Evolutionary conservation across 2,329 filamentous ascomycete species (phyloP).

Genomic region (Aureobasidium musti): DNA sequence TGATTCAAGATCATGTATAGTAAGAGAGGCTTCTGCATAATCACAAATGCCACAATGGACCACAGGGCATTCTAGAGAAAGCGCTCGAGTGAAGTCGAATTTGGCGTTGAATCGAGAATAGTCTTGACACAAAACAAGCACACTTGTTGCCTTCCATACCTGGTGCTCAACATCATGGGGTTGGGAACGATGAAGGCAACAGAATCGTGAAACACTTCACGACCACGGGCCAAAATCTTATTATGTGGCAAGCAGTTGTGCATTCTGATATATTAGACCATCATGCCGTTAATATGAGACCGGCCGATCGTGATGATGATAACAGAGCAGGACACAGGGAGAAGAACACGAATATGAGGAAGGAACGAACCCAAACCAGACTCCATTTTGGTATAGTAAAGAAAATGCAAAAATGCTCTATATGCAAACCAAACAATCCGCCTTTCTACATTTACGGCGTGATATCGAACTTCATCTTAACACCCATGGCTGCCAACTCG

Average conservation of each 20-base stretch:
- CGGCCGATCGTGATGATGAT: too few species aligned
- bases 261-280: too few species aligned
- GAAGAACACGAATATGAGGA: neutral
- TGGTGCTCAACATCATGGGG: too few species aligned
- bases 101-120: too few species aligned
- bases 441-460: conserved; percentile 44
- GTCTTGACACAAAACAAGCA: too few species aligned
- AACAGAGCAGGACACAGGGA: neutral
- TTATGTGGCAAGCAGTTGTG: too few species aligned
- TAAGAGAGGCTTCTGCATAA: neutral
- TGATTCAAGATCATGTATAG: neutral
- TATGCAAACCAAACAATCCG: conserved; percentile 5
- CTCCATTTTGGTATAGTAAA: conserved; percentile 29
- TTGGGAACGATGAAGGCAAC: conserved; percentile 5
- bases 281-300: too few species aligned
- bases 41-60: neutral
- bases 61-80: neutral
- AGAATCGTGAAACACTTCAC: neutral
- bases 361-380: conserved; percentile 10
- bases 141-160: too few species aligned
- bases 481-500: conserved; percentile 93
- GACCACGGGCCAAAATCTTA: too few species aligned
- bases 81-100: neutral
- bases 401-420: conserved; percentile 18
- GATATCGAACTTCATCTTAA: conserved; percentile 90